Evolutionary conservation across 1,284 basidiomycete species (phyloP), one percentile per base, ranked within the genome.

Genomic region (Puccinia hordei): DNA sequence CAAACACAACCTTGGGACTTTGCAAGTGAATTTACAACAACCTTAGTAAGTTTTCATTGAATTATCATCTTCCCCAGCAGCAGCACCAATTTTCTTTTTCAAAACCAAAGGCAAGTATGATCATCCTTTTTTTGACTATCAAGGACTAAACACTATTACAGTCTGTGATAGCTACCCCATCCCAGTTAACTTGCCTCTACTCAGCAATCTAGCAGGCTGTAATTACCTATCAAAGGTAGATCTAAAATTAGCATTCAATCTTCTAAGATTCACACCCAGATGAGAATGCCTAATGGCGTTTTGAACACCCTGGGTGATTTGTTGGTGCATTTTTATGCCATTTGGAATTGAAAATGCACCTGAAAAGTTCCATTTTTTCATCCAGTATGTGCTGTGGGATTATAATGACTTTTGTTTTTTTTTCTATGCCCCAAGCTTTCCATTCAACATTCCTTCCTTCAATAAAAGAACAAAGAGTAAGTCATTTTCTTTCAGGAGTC

Each of bases 281-380:
- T 82, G 86, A 59, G 84, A n/a, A n/a, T n/a, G n/a, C n/a, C n/a
- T n/a, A n/a, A n/a, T n/a, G n/a, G n/a, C n/a, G n/a, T n/a, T n/a
- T 82, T n/a, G 81, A 1, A 86, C 85, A 0, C 85, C 83, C 22
- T 85, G 85, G 27, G 87, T 88, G 0, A 82, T 84, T 3, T 88
- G 84, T 81, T 85, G 88, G 81, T 86, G 82, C 76, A 76, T 83
- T 0, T 86, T 88, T n/a, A 86, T 88, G 85, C 87, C 86, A 0
- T 87, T 87, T 73, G 85, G 87, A 0, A 83, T 88, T 3, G 86
- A 84, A 55, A 88, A 88, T 81, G 86, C 85, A 0, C 87, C 87
- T 0, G 84, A 86, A 2, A 82, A 17, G 6, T 73, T 73, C 38
- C 72, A 73, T 12, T 12, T 51, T 12, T 73, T 73, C 77, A 63